Evolutionary conservation across 148 eudicot genomes (phyloP).

Genomic region (Polygonum aviculare): DNA sequence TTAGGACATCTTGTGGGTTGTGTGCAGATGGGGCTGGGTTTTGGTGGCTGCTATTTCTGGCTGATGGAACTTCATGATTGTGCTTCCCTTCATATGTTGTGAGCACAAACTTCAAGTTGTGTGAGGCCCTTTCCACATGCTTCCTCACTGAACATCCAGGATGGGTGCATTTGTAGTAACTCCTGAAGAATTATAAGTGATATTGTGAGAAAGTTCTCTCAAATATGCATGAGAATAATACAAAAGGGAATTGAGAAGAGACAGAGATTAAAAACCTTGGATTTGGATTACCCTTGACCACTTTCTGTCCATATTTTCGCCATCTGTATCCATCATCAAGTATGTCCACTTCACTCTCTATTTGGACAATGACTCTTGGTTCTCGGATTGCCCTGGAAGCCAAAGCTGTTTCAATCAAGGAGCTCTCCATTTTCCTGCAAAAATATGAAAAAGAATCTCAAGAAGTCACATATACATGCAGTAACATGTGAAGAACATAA

Average conservation of each 20-base stretch:
- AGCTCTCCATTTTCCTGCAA: conserved; percentile 52
- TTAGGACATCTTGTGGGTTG: conserved; percentile 20
- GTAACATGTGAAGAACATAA: not conserved
- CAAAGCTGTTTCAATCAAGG: conserved; percentile 31
- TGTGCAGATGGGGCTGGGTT: conserved; percentile 21
- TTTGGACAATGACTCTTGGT: conserved; percentile 60
- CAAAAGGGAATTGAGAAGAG: not conserved
- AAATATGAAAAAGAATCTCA: not conserved
- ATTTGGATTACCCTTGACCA: conserved; percentile 83
- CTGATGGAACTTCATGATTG: conserved; percentile 65
- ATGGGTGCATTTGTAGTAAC: conserved; percentile 87
- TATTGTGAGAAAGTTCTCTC: not conserved
- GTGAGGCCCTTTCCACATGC: conserved; percentile 74
- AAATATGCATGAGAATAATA: not conserved
- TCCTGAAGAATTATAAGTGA: conserved; percentile 30
- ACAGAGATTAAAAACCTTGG: conserved; percentile 43
- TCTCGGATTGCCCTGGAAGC: conserved; percentile 47
- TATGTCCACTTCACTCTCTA: conserved; percentile 62
- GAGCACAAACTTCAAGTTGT: conserved; percentile 39
- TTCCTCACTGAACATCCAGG: conserved; percentile 71
- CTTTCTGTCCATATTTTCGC: conserved; percentile 87
- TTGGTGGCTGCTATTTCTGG: conserved; percentile 38
- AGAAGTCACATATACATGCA: not conserved
- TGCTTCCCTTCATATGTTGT: conserved; percentile 80
- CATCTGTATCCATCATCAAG: conserved; percentile 88